phyloP scores from a whole-genome alignment of 2,329 filamentous ascomycete genomes.

The Xylariaceae sp. region DNA sequence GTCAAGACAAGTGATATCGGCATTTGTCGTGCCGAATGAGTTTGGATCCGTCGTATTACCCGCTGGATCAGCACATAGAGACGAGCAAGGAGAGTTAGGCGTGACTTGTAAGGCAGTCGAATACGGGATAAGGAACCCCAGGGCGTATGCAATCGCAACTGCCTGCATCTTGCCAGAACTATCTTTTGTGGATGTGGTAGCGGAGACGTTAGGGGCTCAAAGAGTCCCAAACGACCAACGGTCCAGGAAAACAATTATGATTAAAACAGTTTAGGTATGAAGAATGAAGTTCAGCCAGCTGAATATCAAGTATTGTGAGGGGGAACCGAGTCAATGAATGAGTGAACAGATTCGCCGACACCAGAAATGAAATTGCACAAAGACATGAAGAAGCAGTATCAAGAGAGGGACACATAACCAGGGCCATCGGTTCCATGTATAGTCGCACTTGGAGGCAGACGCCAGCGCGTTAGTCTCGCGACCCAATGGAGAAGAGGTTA shows the following conservation, averaged over 20 bases:
- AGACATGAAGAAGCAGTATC: slow-evolving; percentile 7
- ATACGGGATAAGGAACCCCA: slow-evolving; percentile 21
- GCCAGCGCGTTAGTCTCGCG: background rate
- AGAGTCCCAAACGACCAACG: too few relatives aligned
- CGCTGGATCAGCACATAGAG: slow-evolving; percentile 44
- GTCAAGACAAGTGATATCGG: slow-evolving; percentile 48
- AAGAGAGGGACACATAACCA: slow-evolving; percentile 1
- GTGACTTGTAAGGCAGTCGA: slow-evolving; percentile 43
- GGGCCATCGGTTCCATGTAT: slow-evolving; percentile 6
- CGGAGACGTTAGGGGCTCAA: too few relatives aligned
- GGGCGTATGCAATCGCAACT: slow-evolving; percentile 21
- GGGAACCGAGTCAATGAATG: slow-evolving; percentile 14
- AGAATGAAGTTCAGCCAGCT: slow-evolving; percentile 29
- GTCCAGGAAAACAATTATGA: too few relatives aligned
- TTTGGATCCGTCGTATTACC: slow-evolving; percentile 42
- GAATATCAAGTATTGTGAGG: slow-evolving; percentile 11
- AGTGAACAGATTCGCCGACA: slow-evolving; percentile 8
- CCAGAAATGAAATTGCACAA: slow-evolving; percentile 7
- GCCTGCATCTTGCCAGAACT: slow-evolving; percentile 27
- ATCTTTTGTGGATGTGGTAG: too few relatives aligned
- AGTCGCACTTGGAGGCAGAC: background rate
- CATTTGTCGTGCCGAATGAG: slow-evolving; percentile 41
- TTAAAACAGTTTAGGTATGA: slow-evolving; percentile 19
- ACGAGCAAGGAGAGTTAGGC: slow-evolving; percentile 51
- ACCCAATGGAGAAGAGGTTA: slow-evolving; percentile 1